Evolutionary conservation across 257 asterid species (phyloP), one percentile per base, ranked within the genome.

Genomic region (Vinca minor): DNA sequence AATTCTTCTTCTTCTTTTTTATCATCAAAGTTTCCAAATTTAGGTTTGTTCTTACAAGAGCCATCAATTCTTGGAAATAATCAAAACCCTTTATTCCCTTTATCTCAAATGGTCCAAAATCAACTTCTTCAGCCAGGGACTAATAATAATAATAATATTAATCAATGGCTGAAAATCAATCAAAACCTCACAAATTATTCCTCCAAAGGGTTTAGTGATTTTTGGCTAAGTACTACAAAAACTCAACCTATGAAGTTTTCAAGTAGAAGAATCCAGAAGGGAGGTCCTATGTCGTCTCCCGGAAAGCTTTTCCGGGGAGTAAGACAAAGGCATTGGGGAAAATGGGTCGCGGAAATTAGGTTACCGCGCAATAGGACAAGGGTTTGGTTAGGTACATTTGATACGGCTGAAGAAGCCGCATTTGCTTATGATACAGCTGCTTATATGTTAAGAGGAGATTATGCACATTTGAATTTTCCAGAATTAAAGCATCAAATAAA

Each of bases 281-380:
- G 52, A 29, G 38, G 66, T 26, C 6, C 66, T 42, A 8, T 77
- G 8, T 57, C 74, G 5, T 67, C 81, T 10, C 62, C 69, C 61
- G 73, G 68, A 67, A 87, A 87, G 77, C 81, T 87, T 3, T 89
- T 78, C 68, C 36, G 95, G 60, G 88, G 87, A 62, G 88, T 83
- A 15, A 73, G 88, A 36, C 85, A 83, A 55, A 71, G 88, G 71
- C 88, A 80, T 28, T 80, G 88, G 88, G 88, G 88, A 26, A 83
- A 83, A 77, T 83, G 88, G 88, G 88, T 83, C 0, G 85, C 88
- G 0, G 88, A 83, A 49, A 83, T 83, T n/a, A 57, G 88, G 50
- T 54, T 83, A 48, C 88, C 88, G 2, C 23, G 80, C 46, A 83
- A 83, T 56, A 31, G 88, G 60, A 83, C 85, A 20, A 74, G 88